Base-by-base conservation (phyloP, 164 flowering plant species). In the Taxillus chinensis region DNA sequence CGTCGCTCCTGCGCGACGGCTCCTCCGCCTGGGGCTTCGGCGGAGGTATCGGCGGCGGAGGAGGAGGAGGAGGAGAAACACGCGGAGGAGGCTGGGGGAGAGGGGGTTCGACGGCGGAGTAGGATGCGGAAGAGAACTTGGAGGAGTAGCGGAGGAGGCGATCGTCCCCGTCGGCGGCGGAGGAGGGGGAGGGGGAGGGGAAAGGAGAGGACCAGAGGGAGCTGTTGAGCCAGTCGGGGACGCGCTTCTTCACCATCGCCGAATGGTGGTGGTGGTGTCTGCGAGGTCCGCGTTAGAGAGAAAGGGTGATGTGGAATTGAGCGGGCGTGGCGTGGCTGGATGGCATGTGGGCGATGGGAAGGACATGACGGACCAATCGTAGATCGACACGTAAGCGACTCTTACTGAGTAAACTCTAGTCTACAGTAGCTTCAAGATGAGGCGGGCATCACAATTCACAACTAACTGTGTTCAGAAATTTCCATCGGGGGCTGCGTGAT, bases 141-240 rank as follows among this genome's bases (percentile, higher is more conserved):
- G 74, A 17, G 38, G 72, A 12, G 59, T 66, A 15, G 41, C 65
- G 71, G 4, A 5, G 64, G 65, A 16, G 39, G 67, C 55, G 67
- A 67, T 70, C 73, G 27, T 63, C 73, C 64, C 60, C 69, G 63
- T 65, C 8, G 13, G 57, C 13, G 17, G 87, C 53, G 5, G 83
- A 67, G 53, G 80, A 55, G 58, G 37, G 40, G 16, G 58, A 4
- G 37, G 58, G 1, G 9, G 27, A 55, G 8, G 58, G 12, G 40
- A 15, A 17, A 1, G 58, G 42, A 51, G 92, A 60, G 39, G 91
- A 79, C 98, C 98, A 92, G 59, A 92, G 83, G 8, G 96, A 80
- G 75, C 83, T 85, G 77, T 90, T 90, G 63, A 92, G 77, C 98
- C 98, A 92, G 45, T 92, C 96, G 13, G 98, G 98, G 0, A 92